A percentile compares a stretch with the other conserved stretches of the same genome.
These are phyloP conservation scores for Amesomyces nigricolor DNA, from an alignment of 2,329 filamentous ascomycete species.

Conservation along the genomic window DNA sequence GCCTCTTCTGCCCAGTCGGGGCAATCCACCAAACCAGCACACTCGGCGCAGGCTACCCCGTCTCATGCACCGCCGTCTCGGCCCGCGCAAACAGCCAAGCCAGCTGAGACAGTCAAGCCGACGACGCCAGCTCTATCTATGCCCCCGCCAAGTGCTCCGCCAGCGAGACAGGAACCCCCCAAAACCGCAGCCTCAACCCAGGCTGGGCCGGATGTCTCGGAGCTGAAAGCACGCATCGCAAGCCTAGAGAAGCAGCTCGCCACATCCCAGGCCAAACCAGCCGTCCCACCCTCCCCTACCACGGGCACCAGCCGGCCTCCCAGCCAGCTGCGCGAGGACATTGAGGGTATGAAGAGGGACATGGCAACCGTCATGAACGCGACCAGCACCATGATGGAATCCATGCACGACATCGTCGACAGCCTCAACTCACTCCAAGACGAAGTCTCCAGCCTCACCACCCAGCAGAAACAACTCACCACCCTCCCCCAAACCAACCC, in stretches of 20 bases:
- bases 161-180: neutral
- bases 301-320: neutral
- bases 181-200: neutral
- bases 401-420: constrained; percentile 22
- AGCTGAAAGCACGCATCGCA: constrained; percentile 3
- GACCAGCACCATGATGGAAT: constrained; percentile 21
- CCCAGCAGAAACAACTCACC: constrained; percentile 3
- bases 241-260: constrained; percentile 14
- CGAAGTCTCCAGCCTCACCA: constrained; percentile 2
- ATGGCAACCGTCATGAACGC: constrained; percentile 12
- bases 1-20: neutral
- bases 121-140: neutral
- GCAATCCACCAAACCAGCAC: too few relatives aligned
- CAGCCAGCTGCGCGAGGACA: constrained; percentile 1
- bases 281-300: neutral
- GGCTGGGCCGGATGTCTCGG: neutral
- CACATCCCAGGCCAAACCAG: constrained; percentile 6
- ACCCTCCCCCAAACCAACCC: neutral
- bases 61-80: too few relatives aligned
- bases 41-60: neutral
- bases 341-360: constrained; percentile 2
- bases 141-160: neutral
- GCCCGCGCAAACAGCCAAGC: too few relatives aligned
- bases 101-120: too few relatives aligned
- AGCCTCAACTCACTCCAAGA: constrained; percentile 14